Conservation (phyloP, 306 rosid species). For the Acacia acuminata region DNA sequence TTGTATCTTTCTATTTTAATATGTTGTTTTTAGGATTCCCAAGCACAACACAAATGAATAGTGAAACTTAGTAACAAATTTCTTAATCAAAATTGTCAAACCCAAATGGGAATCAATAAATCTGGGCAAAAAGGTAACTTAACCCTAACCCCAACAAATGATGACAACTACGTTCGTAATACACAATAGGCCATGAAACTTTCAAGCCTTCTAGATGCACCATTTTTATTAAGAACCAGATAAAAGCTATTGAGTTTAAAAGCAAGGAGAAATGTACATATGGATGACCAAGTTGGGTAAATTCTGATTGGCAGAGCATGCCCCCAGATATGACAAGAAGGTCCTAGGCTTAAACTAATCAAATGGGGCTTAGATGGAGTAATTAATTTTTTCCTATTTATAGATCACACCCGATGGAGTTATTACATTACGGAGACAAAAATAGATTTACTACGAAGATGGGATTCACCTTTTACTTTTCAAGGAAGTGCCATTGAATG, state of each 20-base stretch:
- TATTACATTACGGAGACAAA: too few species aligned
- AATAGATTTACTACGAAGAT: too few species aligned
- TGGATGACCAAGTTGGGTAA: conserved; percentile 6
- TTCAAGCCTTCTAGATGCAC: conserved; percentile 18
- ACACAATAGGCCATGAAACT: neutral
- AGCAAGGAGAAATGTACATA: neutral
- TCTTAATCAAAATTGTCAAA: neutral
- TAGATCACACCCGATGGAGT: too few species aligned
- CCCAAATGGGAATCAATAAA: neutral
- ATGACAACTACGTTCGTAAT: neutral
- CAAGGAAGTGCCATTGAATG: too few species aligned
- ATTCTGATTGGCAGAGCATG: conserved; percentile 15
- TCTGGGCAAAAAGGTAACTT: conserved; percentile 5
- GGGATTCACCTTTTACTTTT: too few species aligned
- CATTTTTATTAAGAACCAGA: neutral
- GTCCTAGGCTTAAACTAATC: conserved; percentile 28
- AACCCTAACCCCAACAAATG: neutral
- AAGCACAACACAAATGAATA: neutral
- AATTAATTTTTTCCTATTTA: too few species aligned
- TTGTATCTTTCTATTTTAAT: too few species aligned
- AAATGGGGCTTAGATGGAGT: conserved; percentile 32
- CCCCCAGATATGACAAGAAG: conserved; percentile 34
- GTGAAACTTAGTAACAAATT: neutral
- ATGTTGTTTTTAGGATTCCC: too few species aligned
- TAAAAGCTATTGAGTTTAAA: neutral